Conservation (phyloP, 1,284 basidiomycete species). For the Porodaedalea pini region DNA sequence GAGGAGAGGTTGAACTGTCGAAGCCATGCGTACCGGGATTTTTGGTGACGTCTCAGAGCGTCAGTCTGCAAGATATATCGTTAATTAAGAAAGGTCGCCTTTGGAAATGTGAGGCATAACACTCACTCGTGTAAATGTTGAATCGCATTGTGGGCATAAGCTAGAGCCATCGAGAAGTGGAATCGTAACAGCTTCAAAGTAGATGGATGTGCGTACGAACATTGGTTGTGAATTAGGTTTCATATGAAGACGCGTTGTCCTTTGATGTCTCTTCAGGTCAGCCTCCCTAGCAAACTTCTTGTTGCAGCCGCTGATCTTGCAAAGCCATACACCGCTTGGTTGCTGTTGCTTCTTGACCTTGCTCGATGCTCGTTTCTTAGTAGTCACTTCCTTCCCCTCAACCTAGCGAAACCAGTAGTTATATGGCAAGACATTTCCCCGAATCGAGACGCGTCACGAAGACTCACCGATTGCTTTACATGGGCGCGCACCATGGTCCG, state of each 20-base stretch:
- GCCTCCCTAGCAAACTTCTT: conserved; percentile 76
- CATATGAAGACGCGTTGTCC: conserved; percentile 69
- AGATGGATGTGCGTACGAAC: conserved; percentile 32
- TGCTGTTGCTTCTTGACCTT: conserved; percentile 31
- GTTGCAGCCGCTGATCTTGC: conserved; percentile 71
- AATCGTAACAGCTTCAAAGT: conserved; percentile 16
- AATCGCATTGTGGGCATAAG: conserved; percentile 71
- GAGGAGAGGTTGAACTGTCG: background rate
- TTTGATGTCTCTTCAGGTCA: conserved; percentile 72
- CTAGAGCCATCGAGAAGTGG: conserved; percentile 35
- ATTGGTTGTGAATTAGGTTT: conserved; percentile 58
- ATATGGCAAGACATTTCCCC: background rate
- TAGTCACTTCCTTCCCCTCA: background rate
- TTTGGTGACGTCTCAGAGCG: conserved; percentile 58
- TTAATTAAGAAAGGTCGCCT: conserved; percentile 19
- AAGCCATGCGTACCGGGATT: conserved; percentile 50
- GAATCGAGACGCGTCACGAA: background rate
- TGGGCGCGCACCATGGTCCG: conserved; percentile 31
- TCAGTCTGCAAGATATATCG: conserved; percentile 49
- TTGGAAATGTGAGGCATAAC: conserved; percentile 1
- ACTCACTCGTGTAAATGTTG: conserved; percentile 70
- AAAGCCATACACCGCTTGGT: conserved; percentile 62
- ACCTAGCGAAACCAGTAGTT: too few relatives aligned
- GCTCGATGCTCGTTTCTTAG: conserved; percentile 18
- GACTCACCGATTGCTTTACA: conserved; percentile 31